Evolutionary conservation across 192 early-diverging fungal genomes (phyloP), one percentile per base, ranked within the genome.

Genomic region (Entophlyctis luteolus): DNA sequence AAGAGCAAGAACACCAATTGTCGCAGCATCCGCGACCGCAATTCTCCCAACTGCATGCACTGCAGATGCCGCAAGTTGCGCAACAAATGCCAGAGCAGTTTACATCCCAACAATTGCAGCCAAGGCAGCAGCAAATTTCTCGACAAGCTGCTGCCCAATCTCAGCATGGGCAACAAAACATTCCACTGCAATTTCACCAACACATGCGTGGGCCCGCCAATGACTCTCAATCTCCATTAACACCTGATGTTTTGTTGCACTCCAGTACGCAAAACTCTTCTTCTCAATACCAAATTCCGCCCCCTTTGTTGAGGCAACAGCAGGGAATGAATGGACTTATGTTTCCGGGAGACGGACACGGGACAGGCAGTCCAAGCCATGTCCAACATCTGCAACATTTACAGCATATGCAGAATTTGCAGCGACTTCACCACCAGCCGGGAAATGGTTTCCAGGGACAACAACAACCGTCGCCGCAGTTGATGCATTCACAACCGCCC

Each of bases 321-420:
- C n/a, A n/a, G n/a, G n/a, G n/a, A n/a, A n/a, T n/a, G n/a, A n/a
- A n/a, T n/a, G n/a, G n/a, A n/a, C n/a, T n/a, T n/a, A n/a, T n/a
- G n/a, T n/a, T n/a, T n/a, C n/a, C n/a, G n/a, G n/a, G n/a, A n/a
- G n/a, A n/a, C n/a, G n/a, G n/a, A n/a, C n/a, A n/a, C n/a, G n/a
- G n/a, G n/a, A n/a, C n/a, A n/a, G n/a, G n/a, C n/a, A n/a, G n/a
- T n/a, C n/a, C n/a, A n/a, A n/a, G n/a, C n/a, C n/a, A n/a, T n/a
- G n/a, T n/a, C n/a, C n/a, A n/a, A n/a, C n/a, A n/a, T n/a, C n/a
- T n/a, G n/a, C n/a, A n/a, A n/a, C n/a, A n/a, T n/a, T n/a, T n/a
- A n/a, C n/a, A n/a, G n/a, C n/a, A 63, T 29, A 45, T 50, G 32
- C 60, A 48, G 28, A 45, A 63, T 8, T 33, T 14, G 47, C 60